Evolutionary conservation across 139 green algal species (phyloP), one percentile per base, ranked within the genome.

Genomic region (Micractinium conductrix): DNA sequence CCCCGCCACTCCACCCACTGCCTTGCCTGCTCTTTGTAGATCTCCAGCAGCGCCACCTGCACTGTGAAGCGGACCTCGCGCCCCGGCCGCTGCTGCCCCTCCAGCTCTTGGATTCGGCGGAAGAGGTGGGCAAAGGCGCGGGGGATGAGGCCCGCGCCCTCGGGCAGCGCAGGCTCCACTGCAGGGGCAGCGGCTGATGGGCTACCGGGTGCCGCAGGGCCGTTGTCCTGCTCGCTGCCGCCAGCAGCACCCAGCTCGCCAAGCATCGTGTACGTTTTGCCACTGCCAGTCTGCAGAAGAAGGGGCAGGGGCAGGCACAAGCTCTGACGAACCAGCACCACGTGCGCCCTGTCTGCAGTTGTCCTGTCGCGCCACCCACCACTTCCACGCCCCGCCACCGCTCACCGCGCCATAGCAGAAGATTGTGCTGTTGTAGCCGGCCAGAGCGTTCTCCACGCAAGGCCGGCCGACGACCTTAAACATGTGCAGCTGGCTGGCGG

Each of bases 11-110:
- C 43, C 26, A 28, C 2, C 68, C 48, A 44, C 42, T n/a, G 2
- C 3, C n/a, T 14, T 7, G 35, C 72, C 62, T 91, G 91, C 89
- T 99, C 97, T 78, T 99, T 99, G 93, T 99, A 99, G 60, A 99
- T 98, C 92, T 99, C 95, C 28, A 98, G 50, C 70, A 92, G 88
- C 0, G 80, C 85, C 75, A 86, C 86, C 16, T 37, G 33, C 22
- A 87, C 48, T 16, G 40, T 55, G 65, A 80, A 91, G 24, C 60
- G 16, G 0, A 90, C 62, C 37, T 72, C 58, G 1, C 55, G 55
- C 6, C 79, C 73, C 14, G 21, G 28, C 30, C 78, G 48, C 65
- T 62, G 45, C 28, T 33, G 67, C 43, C 80, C 43, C 73, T 95
- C 87, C 83, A 93, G 78, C 78, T 91, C 85, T 14, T 73, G 58